These are phyloP conservation scores for Globisporangium irregulare DNA, from an alignment of 352 stramenopile genomes.

Conservation along the genomic window DNA sequence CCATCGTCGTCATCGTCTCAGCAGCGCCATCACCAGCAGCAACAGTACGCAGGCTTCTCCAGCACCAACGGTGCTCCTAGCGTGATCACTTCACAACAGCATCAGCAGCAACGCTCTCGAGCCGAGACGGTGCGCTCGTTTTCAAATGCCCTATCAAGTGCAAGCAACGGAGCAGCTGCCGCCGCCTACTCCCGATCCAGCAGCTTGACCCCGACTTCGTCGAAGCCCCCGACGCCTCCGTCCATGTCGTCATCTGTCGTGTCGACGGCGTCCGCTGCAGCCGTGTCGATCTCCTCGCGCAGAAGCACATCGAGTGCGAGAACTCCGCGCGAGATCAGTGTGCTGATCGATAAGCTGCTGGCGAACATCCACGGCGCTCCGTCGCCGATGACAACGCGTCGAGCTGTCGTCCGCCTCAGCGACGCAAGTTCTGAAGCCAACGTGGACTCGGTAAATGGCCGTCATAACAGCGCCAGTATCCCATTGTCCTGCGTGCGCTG, in stretches of 20 bases:
- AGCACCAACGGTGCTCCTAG: neutral
- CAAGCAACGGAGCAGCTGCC: neutral
- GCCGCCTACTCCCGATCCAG: neutral
- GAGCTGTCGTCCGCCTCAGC: constrained; percentile 51
- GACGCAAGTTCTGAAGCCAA: constrained; percentile 30
- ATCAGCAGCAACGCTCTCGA: constrained; percentile 10
- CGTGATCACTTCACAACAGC: neutral
- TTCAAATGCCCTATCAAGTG: constrained; percentile 2
- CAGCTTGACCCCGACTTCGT: constrained; percentile 5
- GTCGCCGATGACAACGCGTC: constrained; percentile 54
- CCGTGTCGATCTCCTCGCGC: constrained; percentile 31
- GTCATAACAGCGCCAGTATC: neutral
- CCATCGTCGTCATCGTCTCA: neutral
- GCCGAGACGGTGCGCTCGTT: constrained; percentile 1
- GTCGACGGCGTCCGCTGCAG: constrained; percentile 24
- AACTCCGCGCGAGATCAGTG: constrained; percentile 44
- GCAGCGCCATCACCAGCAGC: neutral
- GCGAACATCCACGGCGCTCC: constrained; percentile 46
- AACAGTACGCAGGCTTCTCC: neutral
- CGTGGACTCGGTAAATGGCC: constrained; percentile 33
- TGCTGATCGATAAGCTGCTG: constrained; percentile 57
- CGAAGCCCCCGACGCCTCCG: constrained; percentile 14
- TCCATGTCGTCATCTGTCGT: constrained; percentile 9
- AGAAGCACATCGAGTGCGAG: constrained; percentile 20
- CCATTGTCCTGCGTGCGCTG: neutral